These are phyloP conservation scores for Prunus salicina DNA, from an alignment of 306 rosid genomes.

Conservation along the genomic window DNA sequence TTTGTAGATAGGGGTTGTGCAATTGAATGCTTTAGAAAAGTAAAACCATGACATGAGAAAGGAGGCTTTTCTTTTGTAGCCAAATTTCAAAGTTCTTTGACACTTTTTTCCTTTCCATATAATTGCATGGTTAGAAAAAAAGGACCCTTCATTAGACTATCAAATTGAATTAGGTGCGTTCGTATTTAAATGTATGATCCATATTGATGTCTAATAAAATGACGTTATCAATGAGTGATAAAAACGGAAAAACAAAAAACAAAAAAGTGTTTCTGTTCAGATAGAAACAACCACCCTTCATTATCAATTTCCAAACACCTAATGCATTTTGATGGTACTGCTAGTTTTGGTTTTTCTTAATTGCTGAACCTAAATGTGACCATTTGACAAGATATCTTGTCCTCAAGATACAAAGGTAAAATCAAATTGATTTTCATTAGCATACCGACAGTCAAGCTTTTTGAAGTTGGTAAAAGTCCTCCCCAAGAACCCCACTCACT, in stretches of 20 bases:
- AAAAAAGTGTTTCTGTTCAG: too few relatives aligned
- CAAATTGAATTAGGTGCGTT: too few relatives aligned
- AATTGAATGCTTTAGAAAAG: not conserved
- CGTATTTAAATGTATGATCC: too few relatives aligned
- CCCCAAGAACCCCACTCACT: not conserved
- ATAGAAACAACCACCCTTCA: too few relatives aligned
- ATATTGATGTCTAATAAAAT: too few relatives aligned
- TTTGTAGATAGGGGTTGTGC: not conserved
- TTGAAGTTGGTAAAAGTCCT: not conserved
- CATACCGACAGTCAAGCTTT: not conserved
- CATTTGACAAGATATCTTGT: not conserved
- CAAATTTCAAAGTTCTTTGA: not conserved
- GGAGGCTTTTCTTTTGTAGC: not conserved
- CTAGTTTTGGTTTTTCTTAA: too few relatives aligned
- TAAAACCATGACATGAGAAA: not conserved
- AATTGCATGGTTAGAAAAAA: too few relatives aligned
- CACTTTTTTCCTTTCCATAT: not conserved
- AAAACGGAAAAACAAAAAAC: too few relatives aligned
- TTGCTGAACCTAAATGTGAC: not conserved
- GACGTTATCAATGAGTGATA: too few relatives aligned
- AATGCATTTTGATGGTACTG: too few relatives aligned
- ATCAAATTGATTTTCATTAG: not conserved
- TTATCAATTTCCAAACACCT: too few relatives aligned
- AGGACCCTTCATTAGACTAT: too few relatives aligned
- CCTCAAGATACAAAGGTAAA: not conserved